Evolutionary conservation across 148 eudicot species (phyloP).

Genomic region (Fallopia convolvulus): DNA sequence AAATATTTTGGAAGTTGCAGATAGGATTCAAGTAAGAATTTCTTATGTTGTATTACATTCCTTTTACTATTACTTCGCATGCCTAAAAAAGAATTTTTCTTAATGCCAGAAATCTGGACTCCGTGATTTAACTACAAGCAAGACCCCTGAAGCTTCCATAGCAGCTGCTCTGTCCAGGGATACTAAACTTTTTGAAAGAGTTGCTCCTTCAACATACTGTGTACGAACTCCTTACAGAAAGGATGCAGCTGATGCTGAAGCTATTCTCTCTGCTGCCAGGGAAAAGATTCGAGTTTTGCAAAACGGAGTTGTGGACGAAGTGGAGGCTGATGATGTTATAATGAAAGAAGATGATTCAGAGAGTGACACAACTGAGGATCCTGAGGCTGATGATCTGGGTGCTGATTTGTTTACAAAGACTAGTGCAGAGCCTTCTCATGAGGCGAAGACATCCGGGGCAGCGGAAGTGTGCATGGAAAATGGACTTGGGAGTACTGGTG

Average conservation of each 20-base stretch:
- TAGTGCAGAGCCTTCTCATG: conserved; percentile 29
- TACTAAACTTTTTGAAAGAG: conserved; percentile 85
- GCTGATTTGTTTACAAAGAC: conserved; percentile 29
- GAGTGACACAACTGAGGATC: conserved; percentile 82
- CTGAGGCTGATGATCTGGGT: conserved; percentile 63
- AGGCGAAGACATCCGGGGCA: conserved; percentile 18
- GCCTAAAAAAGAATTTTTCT: background rate
- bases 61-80: background rate
- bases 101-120: conserved; percentile 74
- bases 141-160: conserved; percentile 95
- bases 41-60: conserved; percentile 10
- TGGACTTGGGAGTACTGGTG: conserved; percentile 20
- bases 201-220: conserved; percentile 93
- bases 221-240: conserved; percentile 73
- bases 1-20: conserved; percentile 78
- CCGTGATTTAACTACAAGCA: conserved; percentile 88
- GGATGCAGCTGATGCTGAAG: conserved; percentile 67
- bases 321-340: conserved; percentile 59
- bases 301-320: conserved; percentile 55
- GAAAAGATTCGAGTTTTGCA: conserved; percentile 59
- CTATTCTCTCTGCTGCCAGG: conserved; percentile 57
- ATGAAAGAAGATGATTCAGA: conserved; percentile 84
- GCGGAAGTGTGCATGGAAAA: conserved; percentile 21
- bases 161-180: conserved; percentile 96
- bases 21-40: conserved; percentile 71